A percentile compares a stretch with the other conserved stretches of the same genome.
These are phyloP conservation scores for Apiospora saccharicola DNA, from an alignment of 2,329 filamentous ascomycete genomes.

Conservation along the genomic window DNA sequence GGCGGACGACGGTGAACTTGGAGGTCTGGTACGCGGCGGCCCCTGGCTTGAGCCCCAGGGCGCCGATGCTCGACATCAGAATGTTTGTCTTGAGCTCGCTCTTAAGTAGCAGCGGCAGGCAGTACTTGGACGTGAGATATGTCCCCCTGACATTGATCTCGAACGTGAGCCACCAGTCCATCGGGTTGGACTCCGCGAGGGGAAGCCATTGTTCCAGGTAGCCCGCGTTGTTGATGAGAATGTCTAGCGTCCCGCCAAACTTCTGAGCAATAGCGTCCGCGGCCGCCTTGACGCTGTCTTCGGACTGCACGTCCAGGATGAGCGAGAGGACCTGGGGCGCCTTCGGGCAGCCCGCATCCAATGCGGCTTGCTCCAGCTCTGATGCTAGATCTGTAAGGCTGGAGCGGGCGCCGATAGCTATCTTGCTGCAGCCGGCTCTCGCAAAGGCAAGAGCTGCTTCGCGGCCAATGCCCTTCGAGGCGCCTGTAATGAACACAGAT, in stretches of 20 bases:
- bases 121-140: slow-evolving; percentile 53
- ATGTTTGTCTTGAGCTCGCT: slow-evolving; percentile 48
- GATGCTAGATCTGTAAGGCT: slow-evolving; percentile 36
- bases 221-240: slow-evolving; percentile 51
- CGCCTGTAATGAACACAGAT: slow-evolving; percentile 47
- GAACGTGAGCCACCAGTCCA: slow-evolving; percentile 49
- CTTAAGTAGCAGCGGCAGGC: slow-evolving; percentile 50
- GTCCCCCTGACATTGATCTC: slow-evolving; percentile 58
- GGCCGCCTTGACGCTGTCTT: slow-evolving; percentile 40
- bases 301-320: slow-evolving; percentile 44
- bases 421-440: slow-evolving; percentile 46
- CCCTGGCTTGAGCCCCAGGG: slow-evolving; percentile 38
- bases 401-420: slow-evolving; percentile 43
- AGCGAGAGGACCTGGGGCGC: slow-evolving; percentile 42
- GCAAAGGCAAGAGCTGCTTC: slow-evolving; percentile 43
- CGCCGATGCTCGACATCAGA: slow-evolving; percentile 51
- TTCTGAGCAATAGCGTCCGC: slow-evolving; percentile 32
- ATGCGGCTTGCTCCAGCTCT: slow-evolving; percentile 34
- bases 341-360: neutral
- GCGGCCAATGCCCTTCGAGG: slow-evolving; percentile 44
- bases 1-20: slow-evolving; percentile 53
- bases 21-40: slow-evolving; percentile 50
- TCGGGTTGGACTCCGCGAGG: slow-evolving; percentile 33
- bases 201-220: slow-evolving; percentile 42
- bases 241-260: slow-evolving; percentile 43